phyloP scores from a whole-genome alignment of 306 rosid genomes.

The Crataegus laevigata region DNA sequence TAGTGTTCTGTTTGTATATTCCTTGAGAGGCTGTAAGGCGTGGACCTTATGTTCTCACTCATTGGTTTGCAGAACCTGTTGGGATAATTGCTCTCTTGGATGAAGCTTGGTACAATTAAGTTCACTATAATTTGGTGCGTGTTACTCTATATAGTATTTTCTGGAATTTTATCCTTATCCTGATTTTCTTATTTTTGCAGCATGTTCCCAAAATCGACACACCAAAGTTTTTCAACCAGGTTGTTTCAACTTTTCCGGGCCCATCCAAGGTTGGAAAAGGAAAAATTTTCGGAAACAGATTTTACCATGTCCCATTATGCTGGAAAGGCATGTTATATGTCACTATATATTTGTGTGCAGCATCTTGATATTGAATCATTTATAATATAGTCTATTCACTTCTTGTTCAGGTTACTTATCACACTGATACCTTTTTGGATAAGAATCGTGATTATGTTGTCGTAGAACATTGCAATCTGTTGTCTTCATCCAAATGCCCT shows the following conservation, averaged over 20 bases:
- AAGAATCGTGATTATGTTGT: conserved; percentile 97
- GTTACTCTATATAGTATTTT: conserved; percentile 15
- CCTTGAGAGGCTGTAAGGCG: conserved; percentile 10
- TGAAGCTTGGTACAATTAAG: conserved; percentile 86
- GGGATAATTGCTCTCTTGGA: conserved; percentile 86
- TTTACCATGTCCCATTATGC: conserved; percentile 90
- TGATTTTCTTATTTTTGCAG: conserved; percentile 53
- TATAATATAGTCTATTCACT: conserved; percentile 7
- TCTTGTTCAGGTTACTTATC: conserved; percentile 77
- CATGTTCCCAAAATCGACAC: conserved; percentile 94
- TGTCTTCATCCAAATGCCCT: conserved; percentile 76
- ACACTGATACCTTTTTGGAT: conserved; percentile 79
- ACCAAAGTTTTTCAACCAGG: conserved; percentile 84
- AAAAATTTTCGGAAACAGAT: conserved; percentile 90
- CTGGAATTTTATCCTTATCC: conserved; percentile 33
- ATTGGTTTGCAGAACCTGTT: conserved; percentile 80
- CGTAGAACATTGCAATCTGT: conserved; percentile 80
- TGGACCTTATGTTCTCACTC: conserved; percentile 23
- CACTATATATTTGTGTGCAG: conserved; percentile 1
- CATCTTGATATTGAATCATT: background rate
- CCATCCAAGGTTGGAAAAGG: conserved; percentile 75
- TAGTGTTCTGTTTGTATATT: background rate
- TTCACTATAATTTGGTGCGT: conserved; percentile 43
- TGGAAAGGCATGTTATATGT: conserved; percentile 66
- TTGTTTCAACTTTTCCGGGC: conserved; percentile 73